Evolutionary conservation across 345 rosid species (phyloP).

Genomic region (Erucastrum elatum): DNA sequence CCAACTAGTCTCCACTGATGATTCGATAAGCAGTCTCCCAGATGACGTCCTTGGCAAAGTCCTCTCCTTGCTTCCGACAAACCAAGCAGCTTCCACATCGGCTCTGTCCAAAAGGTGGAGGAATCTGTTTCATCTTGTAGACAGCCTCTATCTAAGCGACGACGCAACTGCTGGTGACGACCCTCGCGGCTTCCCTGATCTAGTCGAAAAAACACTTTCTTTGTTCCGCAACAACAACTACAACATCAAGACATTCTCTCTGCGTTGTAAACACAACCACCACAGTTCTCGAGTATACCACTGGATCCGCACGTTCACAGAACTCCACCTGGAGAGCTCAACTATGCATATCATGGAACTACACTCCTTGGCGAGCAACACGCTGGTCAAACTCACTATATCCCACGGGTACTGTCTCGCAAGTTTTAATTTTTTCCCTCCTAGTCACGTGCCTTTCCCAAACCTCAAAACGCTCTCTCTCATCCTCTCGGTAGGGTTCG

Average conservation of each 20-base stretch:
- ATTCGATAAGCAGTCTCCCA: neutral
- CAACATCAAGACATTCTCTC: neutral
- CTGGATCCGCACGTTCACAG: neutral
- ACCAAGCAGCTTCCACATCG: neutral
- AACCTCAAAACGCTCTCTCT: neutral
- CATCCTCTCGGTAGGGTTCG: neutral
- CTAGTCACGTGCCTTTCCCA: neutral
- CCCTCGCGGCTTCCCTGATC: neutral
- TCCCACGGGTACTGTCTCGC: neutral
- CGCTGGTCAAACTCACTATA: neutral
- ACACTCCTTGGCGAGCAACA: neutral
- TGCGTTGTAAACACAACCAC: neutral
- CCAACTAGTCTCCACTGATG: neutral
- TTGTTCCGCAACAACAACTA: neutral
- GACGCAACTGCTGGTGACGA: neutral
- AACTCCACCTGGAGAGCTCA: neutral
- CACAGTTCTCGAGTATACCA: neutral
- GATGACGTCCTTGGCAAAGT: conserved; percentile 1
- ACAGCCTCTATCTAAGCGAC: neutral
- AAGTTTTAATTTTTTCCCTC: neutral
- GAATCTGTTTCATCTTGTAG: neutral
- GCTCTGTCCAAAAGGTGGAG: conserved; percentile 2
- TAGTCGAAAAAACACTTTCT: neutral
- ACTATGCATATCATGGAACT: neutral
- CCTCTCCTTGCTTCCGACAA: conserved; percentile 6